Conservation (phyloP, 75 land plant species). For the Picea sitchensis region DNA sequence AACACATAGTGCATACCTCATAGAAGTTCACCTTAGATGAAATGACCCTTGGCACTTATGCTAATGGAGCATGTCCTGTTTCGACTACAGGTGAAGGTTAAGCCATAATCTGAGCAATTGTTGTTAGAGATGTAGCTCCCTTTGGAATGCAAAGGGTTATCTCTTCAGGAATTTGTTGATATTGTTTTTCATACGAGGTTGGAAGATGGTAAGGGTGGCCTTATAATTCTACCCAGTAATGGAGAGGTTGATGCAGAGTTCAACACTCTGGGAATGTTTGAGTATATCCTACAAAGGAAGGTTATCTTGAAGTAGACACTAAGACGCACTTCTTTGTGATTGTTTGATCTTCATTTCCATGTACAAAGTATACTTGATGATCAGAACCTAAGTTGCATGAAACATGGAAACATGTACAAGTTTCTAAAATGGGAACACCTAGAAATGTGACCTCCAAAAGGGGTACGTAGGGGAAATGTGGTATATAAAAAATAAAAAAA, state of each 20-base stretch:
- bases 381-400: no score
- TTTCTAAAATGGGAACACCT: no score
- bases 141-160: constrained; percentile 78
- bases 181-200: constrained; percentile 51
- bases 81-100: constrained; percentile 96
- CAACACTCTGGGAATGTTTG: constrained; percentile 79
- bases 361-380: no score
- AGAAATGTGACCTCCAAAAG: no score
- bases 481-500: no score
- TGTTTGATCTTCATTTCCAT: no score
- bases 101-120: constrained; percentile 67
- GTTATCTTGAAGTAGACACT: constrained; percentile 60
- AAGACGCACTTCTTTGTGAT: neutral
- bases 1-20: no score
- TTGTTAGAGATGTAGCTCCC: constrained; percentile 82
- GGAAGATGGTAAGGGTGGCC: constrained; percentile 66
- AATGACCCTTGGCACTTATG: constrained; percentile 56
- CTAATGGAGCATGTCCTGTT: constrained; percentile 67
- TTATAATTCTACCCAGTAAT: constrained; percentile 64
- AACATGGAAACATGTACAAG: no score
- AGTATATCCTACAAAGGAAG: constrained; percentile 72
- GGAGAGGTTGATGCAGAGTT: constrained; percentile 81
- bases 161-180: constrained; percentile 72
- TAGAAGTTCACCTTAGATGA: no score
- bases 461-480: no score